Evolutionary conservation across 1,284 basidiomycete species (phyloP).

Genomic region (Ceratobasidium sp.): DNA sequence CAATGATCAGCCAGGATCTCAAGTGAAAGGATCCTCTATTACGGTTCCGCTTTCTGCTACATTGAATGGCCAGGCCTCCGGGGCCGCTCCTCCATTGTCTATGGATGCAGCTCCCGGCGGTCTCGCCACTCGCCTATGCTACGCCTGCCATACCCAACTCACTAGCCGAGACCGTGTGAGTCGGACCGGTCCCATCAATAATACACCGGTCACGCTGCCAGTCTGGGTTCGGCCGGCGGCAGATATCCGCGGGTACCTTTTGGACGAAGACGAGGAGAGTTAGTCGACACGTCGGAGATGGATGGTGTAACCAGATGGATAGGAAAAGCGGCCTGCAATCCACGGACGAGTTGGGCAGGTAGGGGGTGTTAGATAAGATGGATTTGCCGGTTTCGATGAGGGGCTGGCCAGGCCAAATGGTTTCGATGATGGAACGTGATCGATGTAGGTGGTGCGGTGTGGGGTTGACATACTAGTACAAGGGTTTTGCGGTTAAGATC

Average conservation of each 20-base stretch:
- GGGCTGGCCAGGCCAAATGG: not conserved
- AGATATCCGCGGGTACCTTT: conserved; percentile 24
- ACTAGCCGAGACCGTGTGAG: conserved; percentile 62
- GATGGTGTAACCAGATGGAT: not conserved
- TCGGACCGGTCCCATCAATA: not conserved
- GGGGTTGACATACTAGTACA: no score
- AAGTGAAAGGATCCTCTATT: no score
- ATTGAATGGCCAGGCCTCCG: no score
- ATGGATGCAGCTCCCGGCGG: not conserved
- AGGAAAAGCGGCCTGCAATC: not conserved
- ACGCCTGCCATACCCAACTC: conserved; percentile 74
- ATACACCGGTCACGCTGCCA: conserved; percentile 8
- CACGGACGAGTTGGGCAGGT: not conserved
- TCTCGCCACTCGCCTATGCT: conserved; percentile 63
- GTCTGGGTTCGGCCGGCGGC: conserved; percentile 16
- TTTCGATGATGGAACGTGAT: not conserved
- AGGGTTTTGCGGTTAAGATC: no score
- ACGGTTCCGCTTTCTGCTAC: no score
- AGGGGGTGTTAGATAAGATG: not conserved
- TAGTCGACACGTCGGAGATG: not conserved
- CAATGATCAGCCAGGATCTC: no score
- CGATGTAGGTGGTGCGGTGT: not conserved
- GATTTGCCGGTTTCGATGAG: not conserved
- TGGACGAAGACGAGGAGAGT: conserved; percentile 6
- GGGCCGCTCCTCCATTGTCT: no score